These are phyloP conservation scores for Ustilago loliicola DNA, from an alignment of 1,284 basidiomycete genomes.

Conservation along the genomic window DNA sequence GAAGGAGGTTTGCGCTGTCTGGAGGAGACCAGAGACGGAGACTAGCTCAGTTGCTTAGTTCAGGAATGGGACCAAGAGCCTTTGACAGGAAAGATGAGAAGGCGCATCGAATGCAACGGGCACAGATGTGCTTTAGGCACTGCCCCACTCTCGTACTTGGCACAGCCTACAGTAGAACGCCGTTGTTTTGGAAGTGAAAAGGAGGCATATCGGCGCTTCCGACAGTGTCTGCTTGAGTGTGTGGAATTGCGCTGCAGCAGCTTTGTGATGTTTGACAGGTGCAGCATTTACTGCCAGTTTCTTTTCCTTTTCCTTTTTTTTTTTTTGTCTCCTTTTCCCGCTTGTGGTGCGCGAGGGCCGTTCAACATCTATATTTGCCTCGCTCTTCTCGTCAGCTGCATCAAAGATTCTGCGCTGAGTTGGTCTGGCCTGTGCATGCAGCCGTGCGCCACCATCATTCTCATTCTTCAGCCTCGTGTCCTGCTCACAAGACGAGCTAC, in stretches of 20 bases:
- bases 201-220: not conserved
- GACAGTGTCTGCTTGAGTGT: not conserved
- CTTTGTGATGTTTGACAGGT: constrained; percentile 18
- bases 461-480: not conserved
- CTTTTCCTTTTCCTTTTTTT: not conserved
- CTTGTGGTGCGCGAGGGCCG: constrained; percentile 4
- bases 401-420: not conserved
- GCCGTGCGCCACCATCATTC: constrained; percentile 6
- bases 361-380: constrained; percentile 23
- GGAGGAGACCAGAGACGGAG: not conserved
- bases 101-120: not conserved
- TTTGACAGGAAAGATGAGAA: constrained; percentile 1
- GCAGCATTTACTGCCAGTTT: constrained; percentile 9
- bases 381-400: constrained; percentile 2
- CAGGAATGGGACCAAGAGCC: too few species aligned
- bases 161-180: not conserved
- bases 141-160: not conserved
- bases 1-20: not conserved
- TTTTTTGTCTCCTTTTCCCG: not conserved
- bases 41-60: not conserved
- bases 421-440: constrained; percentile 10
- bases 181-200: constrained; percentile 3
- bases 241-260: constrained; percentile 6
- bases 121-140: not conserved
- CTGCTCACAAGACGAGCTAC: not conserved